Conservation (phyloP, 768 basidiomycete genomes). For the Leccinellum luteum region DNA sequence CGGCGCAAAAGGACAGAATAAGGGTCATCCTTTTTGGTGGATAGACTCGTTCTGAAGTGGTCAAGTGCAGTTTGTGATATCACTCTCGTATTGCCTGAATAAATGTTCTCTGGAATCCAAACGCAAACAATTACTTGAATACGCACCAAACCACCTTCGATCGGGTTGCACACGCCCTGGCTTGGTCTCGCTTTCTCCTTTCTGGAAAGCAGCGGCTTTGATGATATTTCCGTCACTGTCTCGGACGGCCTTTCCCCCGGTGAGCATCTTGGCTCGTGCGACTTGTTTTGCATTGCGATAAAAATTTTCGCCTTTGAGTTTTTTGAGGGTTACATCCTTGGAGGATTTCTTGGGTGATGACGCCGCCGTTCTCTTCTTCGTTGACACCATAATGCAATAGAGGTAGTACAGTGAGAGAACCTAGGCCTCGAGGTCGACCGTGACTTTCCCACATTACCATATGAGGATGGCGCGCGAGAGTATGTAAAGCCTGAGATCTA, state of each 20-base stretch:
- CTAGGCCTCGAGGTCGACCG: background rate
- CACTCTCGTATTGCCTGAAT: slow-evolving; percentile 91
- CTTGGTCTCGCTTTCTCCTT: slow-evolving; percentile 86
- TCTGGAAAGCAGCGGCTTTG: slow-evolving; percentile 93
- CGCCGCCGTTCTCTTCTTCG: slow-evolving; percentile 28
- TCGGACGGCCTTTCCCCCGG: slow-evolving; percentile 85
- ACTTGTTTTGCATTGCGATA: slow-evolving; percentile 95
- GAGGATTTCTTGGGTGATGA: slow-evolving; percentile 40
- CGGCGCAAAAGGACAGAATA: slow-evolving; percentile 92
- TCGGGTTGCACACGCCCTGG: slow-evolving; percentile 94
- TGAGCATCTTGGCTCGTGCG: slow-evolving; percentile 85
- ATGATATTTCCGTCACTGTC: slow-evolving; percentile 92
- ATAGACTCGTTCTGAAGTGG: slow-evolving; percentile 90
- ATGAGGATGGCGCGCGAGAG: too few relatives aligned
- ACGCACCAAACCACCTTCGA: slow-evolving; percentile 94
- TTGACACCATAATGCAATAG: slow-evolving; percentile 25
- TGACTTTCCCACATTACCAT: slow-evolving; percentile 13
- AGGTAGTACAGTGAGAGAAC: background rate
- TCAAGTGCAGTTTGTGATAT: slow-evolving; percentile 95
- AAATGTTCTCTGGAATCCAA: slow-evolving; percentile 7
- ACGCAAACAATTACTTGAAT: background rate
- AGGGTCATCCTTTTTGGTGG: slow-evolving; percentile 84
- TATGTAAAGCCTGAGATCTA: too few relatives aligned
- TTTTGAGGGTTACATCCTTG: slow-evolving; percentile 55
- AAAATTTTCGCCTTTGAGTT: slow-evolving; percentile 94